Conservation (phyloP, 495 filamentous ascomycete genomes). For the Hyaloscypha variabilis region DNA sequence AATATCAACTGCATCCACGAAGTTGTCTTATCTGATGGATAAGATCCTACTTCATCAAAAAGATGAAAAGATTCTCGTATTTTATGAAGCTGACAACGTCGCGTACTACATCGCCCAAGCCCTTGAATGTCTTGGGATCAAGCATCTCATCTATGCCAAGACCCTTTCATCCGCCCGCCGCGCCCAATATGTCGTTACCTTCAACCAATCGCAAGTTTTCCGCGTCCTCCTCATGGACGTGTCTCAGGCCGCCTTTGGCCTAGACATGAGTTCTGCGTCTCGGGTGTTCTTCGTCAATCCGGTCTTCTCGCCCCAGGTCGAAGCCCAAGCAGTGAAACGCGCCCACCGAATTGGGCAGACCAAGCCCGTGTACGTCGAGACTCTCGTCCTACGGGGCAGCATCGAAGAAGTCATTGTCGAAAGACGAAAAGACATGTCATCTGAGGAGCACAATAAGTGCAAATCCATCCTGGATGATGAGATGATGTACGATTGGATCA, state of each 20-base stretch:
- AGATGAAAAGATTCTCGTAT: conserved; percentile 85
- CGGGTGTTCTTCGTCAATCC: conserved; percentile 93
- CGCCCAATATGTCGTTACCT: conserved; percentile 73
- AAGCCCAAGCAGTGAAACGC: conserved; percentile 91
- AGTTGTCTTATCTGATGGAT: conserved; percentile 84
- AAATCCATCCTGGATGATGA: conserved; percentile 75
- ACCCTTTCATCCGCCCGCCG: conserved; percentile 61
- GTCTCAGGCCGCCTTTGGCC: conserved; percentile 80
- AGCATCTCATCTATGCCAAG: conserved; percentile 83
- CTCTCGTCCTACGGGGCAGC: conserved; percentile 77
- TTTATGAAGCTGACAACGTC: conserved; percentile 86
- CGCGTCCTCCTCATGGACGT: conserved; percentile 90
- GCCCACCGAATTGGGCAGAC: conserved; percentile 87
- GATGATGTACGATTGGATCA: conserved; percentile 77
- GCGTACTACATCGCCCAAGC: conserved; percentile 83
- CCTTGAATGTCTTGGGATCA: conserved; percentile 73
- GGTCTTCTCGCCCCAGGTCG: conserved; percentile 80
- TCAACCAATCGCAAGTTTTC: conserved; percentile 66
- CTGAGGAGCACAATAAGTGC: conserved; percentile 68
- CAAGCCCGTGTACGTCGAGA: conserved; percentile 82
- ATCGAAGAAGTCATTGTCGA: conserved; percentile 85
- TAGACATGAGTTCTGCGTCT: conserved; percentile 81
- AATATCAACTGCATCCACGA: conserved; percentile 80
- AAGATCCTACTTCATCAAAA: conserved; percentile 65
- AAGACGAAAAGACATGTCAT: conserved; percentile 75